Base-by-base conservation (phyloP, 495 filamentous ascomycete genomes). In the Lichina pygmaea region DNA sequence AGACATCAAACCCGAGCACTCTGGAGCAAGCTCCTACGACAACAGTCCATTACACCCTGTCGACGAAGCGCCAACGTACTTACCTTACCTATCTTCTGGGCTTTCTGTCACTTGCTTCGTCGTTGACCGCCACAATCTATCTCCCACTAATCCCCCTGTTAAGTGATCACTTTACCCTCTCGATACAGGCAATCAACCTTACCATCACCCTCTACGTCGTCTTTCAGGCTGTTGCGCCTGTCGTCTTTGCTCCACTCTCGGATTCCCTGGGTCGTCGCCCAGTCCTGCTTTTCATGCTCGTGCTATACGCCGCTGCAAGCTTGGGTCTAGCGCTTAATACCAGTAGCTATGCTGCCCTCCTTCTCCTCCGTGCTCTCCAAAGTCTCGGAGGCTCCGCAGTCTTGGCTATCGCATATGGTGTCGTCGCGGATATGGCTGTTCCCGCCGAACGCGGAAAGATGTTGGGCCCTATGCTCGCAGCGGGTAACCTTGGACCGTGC, bases 151-250 rank as follows among this genome's bases (percentile, higher is more conserved):
- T 70, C 0, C 52, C 56, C 15, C 41, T 55, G 6, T 51, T 69
- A 3, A 48, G 58, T 8, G 46, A 36, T 0, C 59, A 62, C 30
- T 52, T 67, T 44, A 42, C 58, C 34, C 60, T 62, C 0, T 64
- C 60, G 3, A 51, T 52, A 7, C 50, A 55, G 3, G 37, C 56
- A 32, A 66, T 69, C 48, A 67, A 67, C 44, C 48, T 69, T 34
- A 64, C 60, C 0, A 54, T 69, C 46, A 70, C 58, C 3, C 53
- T 58, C 7, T 70, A 62, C 46, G 37, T 64, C 47, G 38, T 65
- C 32, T 51, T 62, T 34, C 62, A 68, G 51, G 66, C 64, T 8
- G 41, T 69, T 3, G 59, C 66, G 8, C 66, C 66, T 6, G 57
- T 55, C 47, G 38, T 66, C 17, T 56, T 62, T 13, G 62, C 55